phyloP scores from a whole-genome alignment of 1,284 basidiomycete genomes.

The Ganoderma sp. region DNA sequence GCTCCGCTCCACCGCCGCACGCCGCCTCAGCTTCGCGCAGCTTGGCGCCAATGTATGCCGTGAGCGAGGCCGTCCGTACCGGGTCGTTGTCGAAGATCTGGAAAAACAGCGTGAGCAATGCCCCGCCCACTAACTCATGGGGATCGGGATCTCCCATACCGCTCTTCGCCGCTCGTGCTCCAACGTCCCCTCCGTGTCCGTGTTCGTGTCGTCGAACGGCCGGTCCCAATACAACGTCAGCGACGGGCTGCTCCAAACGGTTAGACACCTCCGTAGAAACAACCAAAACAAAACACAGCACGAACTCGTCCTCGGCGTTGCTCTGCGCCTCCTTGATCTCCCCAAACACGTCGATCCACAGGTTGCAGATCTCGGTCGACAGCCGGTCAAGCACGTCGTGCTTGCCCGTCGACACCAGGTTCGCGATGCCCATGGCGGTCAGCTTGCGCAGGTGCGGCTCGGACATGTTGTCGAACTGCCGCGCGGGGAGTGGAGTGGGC shows the following conservation, averaged over 20 bases:
- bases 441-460: slow-evolving; percentile 79
- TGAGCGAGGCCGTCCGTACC: slow-evolving; percentile 66
- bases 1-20: slow-evolving; percentile 58
- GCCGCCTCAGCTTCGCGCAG: slow-evolving; percentile 65
- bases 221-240: slow-evolving; percentile 72
- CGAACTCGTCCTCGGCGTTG: slow-evolving; percentile 44
- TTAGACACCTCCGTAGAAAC: neutral
- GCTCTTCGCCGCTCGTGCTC: slow-evolving; percentile 74
- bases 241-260: slow-evolving; percentile 21
- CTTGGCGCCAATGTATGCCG: slow-evolving; percentile 58
- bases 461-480: slow-evolving; percentile 84
- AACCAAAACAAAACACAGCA: neutral
- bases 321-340: slow-evolving; percentile 78
- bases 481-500: neutral
- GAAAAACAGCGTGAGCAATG: slow-evolving; percentile 10
- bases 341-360: slow-evolving; percentile 90
- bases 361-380: slow-evolving; percentile 79
- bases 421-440: slow-evolving; percentile 74
- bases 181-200: slow-evolving; percentile 63
- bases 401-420: slow-evolving; percentile 71
- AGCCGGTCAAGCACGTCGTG: slow-evolving; percentile 74
- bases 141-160: slow-evolving; percentile 48
- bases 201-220: slow-evolving; percentile 58
- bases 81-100: slow-evolving; percentile 75
- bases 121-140: neutral